Base-by-base conservation (phyloP, 208 protist species). In the Acanthamoeba healyi region DNA sequence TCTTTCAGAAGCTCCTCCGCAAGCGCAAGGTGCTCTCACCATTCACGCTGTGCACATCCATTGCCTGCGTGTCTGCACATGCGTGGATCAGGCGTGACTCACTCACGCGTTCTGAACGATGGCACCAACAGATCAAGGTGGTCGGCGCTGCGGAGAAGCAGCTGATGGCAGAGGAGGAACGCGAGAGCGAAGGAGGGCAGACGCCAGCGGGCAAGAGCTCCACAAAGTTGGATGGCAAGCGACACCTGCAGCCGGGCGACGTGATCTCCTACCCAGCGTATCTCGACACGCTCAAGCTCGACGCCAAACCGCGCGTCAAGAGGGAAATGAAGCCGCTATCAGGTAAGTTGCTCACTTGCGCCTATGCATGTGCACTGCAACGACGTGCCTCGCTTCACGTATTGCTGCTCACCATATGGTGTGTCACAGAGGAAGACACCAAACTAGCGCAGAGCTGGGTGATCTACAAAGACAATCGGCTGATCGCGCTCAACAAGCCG, bases 401-500 rank as follows among this genome's bases (percentile, higher is more conserved):
- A n/a, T 65, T 65, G 22, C 58, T 65, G 58, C 58, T n/a, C 58
- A 65, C 58, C 58, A n/a, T 81, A 17, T 81, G 34, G 19, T n/a
- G n/a, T n/a, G n/a, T n/a, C n/a, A n/a, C 81, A 40, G 81, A 89
- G 51, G 81, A 29, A 9, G 81, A 89, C 29, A 89, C 51, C 7
- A 24, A 63, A 17, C 40, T 89, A 29, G 81, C 40, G 42, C 40
- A 65, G 40, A 89, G 81, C 32, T 89, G 81, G 81, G 54, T 89
- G 29, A 40, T 89, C 36, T 89, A 89, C 54, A 26, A 63, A 9
- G 81, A 89, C 54, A 44, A 26, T 24, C 44, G 54, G n/a, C 40
- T 89, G 46, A 89, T 89, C 17, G 81, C 81, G 17, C 40, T 89
- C 51, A 89, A 89, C 54, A 89, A 89, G 44, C 81, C 81, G 29